Base-by-base conservation (phyloP, 306 rosid species). In the Alnus glutinosa region DNA sequence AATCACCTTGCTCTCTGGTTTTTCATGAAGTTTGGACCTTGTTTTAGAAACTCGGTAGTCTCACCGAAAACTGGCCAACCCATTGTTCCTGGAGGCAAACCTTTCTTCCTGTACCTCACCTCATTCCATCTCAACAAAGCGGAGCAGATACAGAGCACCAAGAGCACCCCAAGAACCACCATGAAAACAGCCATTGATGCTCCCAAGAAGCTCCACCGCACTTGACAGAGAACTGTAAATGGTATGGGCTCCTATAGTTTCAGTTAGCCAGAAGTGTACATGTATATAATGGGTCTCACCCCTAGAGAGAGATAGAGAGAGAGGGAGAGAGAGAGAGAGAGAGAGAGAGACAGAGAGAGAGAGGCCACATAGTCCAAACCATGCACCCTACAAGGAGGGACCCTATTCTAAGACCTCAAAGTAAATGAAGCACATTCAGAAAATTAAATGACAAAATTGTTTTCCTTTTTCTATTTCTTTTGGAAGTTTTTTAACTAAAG, bases 21-120 rank as follows among this genome's bases (percentile, higher is more conserved):
- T 86, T 93, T 96, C 98, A 96, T 90, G 92, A 96, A 96, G 88
- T 85, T 91, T 0, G 99, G 99, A 19, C 99, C 99, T 83, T 87
- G 98, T 64, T 93, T 96, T 9, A 96, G 98, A 81, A 96, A 96
- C 90, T 96, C 99, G 14, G 96, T 91, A 6, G 99, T 96, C 39
- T 96, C 99, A 0, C 99, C 99, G 77, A 96, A 91, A 37, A 96
- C 59, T 63, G 99, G 99, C 99, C 99, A 96, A 4, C 99, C 99
- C 99, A 96, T 96, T 85, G 99, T 96, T 50, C 99, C 99, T 4
- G 91, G 99, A 42, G 99, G 99, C 52, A 96, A 84, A 39, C 91
- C 97, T 80, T 96, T 96, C 85, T 90, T 90, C 74, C 89, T 88
- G 83, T 89, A 93, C 70, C 88, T 86, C 54, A 93, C 80, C 50